Evolutionary conservation across 2,329 filamentous ascomycete species (phyloP), one percentile per base, ranked within the genome.

Genomic region (Epichloe bromicola): DNA sequence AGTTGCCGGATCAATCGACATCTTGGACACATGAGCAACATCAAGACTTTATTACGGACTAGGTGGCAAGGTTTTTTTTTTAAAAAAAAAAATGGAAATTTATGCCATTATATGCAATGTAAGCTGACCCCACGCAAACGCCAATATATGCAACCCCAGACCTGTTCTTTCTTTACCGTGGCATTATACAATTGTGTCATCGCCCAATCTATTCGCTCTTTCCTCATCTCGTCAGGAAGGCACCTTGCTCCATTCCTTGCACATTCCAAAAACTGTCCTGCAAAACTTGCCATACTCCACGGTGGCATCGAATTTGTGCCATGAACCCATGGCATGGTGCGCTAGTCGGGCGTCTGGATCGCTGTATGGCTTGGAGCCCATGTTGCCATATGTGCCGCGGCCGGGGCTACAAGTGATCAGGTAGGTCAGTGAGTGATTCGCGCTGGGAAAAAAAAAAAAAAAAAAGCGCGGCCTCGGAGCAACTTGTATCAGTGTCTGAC

Each of bases 241-340:
- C 12, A 55, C 51, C 44, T 59, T 59, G 39, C 53, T 52, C 58
- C 58, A 59, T 12, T 58, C 53, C 44, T 40, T 55, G 37, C 57
- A 59, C 46, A 56, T 46, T 5, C 57, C 58, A 17, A 59, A 57
- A 7, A 55, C 40, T 4, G 58, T 59, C 11, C 58, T 53, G 36
- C 58, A 59, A n/a, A 59, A 57, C 49, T 59, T 59, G 49, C 58
- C 58, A 23, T 56, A 58, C 39, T 59, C 58, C n/a, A 58, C 54
- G 4, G 45, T n/a, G 12, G 53, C 12, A 40, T 57, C 50, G 30
- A 58, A 59, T 19, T 52, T 54, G 39, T 54, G 54, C 58, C 58
- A 59, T 17, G 58, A 59, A 5, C 58, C 58, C 48, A 59, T 54
- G 15, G 56, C 53, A 43, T 58, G 58, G 26, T 59, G 58, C 5